Conservation (phyloP, 106 monocot genomes). For the Platanthera guangdongensis region DNA sequence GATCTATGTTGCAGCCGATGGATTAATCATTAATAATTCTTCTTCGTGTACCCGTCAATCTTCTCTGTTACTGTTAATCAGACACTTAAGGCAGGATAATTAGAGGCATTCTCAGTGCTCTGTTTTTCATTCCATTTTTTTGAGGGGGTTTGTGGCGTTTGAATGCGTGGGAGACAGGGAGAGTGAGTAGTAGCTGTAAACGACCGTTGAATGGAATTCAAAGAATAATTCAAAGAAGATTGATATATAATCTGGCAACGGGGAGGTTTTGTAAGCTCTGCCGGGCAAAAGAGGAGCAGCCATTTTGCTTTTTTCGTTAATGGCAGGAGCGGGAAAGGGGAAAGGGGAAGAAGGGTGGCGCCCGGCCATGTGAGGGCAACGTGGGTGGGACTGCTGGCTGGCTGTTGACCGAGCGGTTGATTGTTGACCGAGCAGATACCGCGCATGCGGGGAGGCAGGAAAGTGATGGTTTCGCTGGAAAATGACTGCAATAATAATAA, state of each 20-base stretch:
- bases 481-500: not conserved
- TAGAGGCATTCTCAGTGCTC: not conserved
- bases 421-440: not conserved
- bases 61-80: not conserved
- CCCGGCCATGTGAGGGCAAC: slow-evolving; percentile 6
- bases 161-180: not conserved
- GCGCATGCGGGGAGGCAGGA: not conserved
- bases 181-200: not conserved
- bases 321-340: not conserved
- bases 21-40: not conserved
- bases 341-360: not conserved
- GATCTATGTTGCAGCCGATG: not conserved
- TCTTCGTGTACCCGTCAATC: not conserved
- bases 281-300: not conserved
- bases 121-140: not conserved
- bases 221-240: not conserved
- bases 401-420: not conserved
- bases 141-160: not conserved
- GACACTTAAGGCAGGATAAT: not conserved
- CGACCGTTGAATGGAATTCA: slow-evolving; percentile 5
- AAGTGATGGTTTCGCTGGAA: not conserved
- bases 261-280: not conserved
- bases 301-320: not conserved
- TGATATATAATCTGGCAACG: not conserved
- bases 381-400: not conserved